Base-by-base conservation (phyloP, 192 early-diverging fungal species). In the Chytriomyces hyalinus region DNA sequence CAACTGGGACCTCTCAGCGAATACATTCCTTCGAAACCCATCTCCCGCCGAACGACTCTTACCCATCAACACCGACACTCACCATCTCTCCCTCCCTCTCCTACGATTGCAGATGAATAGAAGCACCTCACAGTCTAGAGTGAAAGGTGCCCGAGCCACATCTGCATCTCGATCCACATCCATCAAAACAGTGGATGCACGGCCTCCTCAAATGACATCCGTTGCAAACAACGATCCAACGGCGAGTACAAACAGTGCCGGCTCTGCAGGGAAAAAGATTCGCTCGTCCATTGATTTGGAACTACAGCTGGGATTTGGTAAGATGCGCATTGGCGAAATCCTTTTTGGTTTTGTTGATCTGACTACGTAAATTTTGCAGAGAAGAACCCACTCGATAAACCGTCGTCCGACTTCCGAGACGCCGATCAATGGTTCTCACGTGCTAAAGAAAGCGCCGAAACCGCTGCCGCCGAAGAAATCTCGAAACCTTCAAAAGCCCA, bases 201-300 rank as follows among this genome's bases (percentile, higher is more conserved):
- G 53, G 13, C 53, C 53, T 13, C 36, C 36, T 4, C 53, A 57
- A 20, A 13, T 13, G 13, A 13, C 20, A 13, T 2, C 53, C 1
- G 53, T n/a, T 13, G 53, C 15, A 13, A 13, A 57, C 13, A 20
- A 20, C 53, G 20, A 20, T 57, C 53, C 53, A n/a, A 20, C 15
- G 20, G 53, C 53, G 20, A n/a, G 15, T n/a, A 4, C 13, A n/a
- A 20, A 20, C 13, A 57, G 53, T 20, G 53, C 15, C 2, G 53
- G 53, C 2, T 36, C 36, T 36, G 36, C 36, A 4, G 53, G 1
- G 53, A 57, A 57, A 20, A 57, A 57, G 53, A 75, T 75, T 20
- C 73, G 73, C 6, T 75, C 73, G 5, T 75, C 73, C 28, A 75
- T 75, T 36, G 73, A 75, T 36, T 48, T 75, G 8, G 73, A 75